A percentile compares a stretch with the other conserved stretches of the same genome.
Conservation (phyloP, 1,284 basidiomycete species). For the Porogramme epimiltina region DNA sequence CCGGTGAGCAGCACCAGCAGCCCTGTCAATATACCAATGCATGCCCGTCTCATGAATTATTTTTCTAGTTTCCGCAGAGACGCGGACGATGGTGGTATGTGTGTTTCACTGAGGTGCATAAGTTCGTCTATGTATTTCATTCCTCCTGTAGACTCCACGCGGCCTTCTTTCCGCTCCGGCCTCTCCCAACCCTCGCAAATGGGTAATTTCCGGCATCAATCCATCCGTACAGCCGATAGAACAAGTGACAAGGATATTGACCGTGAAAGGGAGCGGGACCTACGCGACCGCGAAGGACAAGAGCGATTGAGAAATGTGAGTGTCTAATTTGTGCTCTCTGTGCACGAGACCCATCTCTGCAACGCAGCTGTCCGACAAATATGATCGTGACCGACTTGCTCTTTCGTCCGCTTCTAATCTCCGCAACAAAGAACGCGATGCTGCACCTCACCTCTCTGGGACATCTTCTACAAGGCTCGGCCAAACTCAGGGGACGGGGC, state of each 20-base stretch:
- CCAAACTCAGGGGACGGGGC: slow-evolving; percentile 43
- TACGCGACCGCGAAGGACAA: slow-evolving; percentile 72
- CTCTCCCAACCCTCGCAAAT: slow-evolving; percentile 83
- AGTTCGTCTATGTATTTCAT: neutral
- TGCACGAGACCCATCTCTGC: slow-evolving; percentile 11
- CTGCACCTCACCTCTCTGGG: slow-evolving; percentile 58
- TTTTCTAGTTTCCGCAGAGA: slow-evolving; percentile 68
- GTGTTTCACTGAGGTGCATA: neutral
- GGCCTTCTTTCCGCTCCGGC: slow-evolving; percentile 70
- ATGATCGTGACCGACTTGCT: slow-evolving; percentile 77
- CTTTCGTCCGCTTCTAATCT: slow-evolving; percentile 46
- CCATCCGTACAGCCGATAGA: slow-evolving; percentile 67
- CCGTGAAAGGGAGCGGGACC: slow-evolving; percentile 66
- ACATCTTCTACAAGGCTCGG: slow-evolving; percentile 44
- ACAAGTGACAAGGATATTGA: slow-evolving; percentile 62
- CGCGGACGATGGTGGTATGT: slow-evolving; percentile 67
- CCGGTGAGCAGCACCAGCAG: slow-evolving; percentile 44
- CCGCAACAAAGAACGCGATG: slow-evolving; percentile 69
- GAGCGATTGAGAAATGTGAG: slow-evolving; percentile 74
- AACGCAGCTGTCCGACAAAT: slow-evolving; percentile 77
- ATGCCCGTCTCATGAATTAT: slow-evolving; percentile 2
- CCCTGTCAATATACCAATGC: neutral
- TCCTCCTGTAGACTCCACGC: slow-evolving; percentile 44
- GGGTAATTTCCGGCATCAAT: slow-evolving; percentile 88
- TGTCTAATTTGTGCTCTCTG: slow-evolving; percentile 18